Conservation (phyloP, 2,329 filamentous ascomycete genomes). For the Mollisiaceae sp. region DNA sequence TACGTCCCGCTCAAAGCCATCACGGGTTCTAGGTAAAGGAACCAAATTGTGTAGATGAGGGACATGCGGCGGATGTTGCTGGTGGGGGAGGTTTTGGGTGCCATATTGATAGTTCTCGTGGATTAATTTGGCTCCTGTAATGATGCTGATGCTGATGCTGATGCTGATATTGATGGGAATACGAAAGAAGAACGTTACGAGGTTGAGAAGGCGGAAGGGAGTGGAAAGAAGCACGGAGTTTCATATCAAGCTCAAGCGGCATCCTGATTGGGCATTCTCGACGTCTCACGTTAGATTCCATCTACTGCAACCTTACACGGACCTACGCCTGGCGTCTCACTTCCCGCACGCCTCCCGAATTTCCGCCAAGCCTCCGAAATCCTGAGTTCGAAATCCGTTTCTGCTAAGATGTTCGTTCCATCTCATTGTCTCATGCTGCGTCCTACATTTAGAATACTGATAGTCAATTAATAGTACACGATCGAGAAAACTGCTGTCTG, state of each 20-base stretch:
- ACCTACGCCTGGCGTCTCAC: not conserved
- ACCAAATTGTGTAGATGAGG: conserved; percentile 36
- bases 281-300: not conserved
- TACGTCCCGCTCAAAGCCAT: conserved; percentile 34
- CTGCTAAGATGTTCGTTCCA: not conserved
- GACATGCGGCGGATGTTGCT: conserved; percentile 20
- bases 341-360: not conserved
- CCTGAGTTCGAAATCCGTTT: not conserved
- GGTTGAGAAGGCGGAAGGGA: not conserved
- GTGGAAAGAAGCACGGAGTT: not conserved
- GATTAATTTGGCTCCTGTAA: not conserved
- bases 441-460: not conserved
- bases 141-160: not conserved
- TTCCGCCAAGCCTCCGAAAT: conserved; percentile 3
- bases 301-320: no score
- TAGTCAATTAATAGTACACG: not conserved
- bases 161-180: not conserved
- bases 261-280: not conserved
- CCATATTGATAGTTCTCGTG: not conserved
- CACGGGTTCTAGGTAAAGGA: conserved; percentile 38
- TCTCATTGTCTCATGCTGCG: not conserved
- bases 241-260: not conserved
- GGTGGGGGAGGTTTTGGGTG: not conserved
- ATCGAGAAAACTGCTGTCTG: not conserved
- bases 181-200: not conserved